A percentile compares a stretch with the other conserved stretches of the same genome.
Conservation (phyloP, 805 yeast species). For the Ogataea thermomethanolica region DNA sequence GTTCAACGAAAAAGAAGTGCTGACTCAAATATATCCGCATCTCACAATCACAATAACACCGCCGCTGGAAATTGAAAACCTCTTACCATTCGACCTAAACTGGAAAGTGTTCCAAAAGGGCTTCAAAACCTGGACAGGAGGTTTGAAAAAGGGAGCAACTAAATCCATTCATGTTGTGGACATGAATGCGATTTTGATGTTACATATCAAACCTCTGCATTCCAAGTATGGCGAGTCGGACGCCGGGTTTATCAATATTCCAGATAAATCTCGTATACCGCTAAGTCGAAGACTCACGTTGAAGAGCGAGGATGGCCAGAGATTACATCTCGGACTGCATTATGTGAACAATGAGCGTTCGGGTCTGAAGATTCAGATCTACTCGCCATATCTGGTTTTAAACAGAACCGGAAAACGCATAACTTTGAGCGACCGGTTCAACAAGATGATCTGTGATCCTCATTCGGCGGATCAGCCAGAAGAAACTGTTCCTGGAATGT, state of each 20-base stretch:
- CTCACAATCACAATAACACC: constrained; percentile 74
- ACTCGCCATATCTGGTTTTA: constrained; percentile 78
- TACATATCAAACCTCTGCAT: constrained; percentile 64
- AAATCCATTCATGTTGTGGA: constrained; percentile 78
- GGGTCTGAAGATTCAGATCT: constrained; percentile 65
- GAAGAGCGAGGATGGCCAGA: constrained; percentile 62
- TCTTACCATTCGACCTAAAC: constrained; percentile 76
- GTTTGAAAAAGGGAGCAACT: constrained; percentile 60
- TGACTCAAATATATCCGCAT: constrained; percentile 78
- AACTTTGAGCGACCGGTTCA: constrained; percentile 52
- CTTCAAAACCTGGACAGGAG: constrained; percentile 62
- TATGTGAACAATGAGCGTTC: constrained; percentile 54
- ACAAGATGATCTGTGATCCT: constrained; percentile 47
- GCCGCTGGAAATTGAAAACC: constrained; percentile 80
- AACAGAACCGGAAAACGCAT: constrained; percentile 75
- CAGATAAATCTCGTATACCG: constrained; percentile 26
- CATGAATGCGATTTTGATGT: constrained; percentile 61
- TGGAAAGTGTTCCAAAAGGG: constrained; percentile 77
- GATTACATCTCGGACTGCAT: constrained; percentile 57
- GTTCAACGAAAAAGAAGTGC: constrained; percentile 62
- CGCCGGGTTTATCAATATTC: constrained; percentile 69
- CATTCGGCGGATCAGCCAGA: constrained; percentile 16
- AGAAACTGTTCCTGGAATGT: constrained; percentile 63
- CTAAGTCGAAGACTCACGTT: constrained; percentile 45
- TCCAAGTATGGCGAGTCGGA: constrained; percentile 64